Evolutionary conservation across 1,284 basidiomycete genomes (phyloP), one percentile per base, ranked within the genome.

Genomic region (Sanghuangporus sanghuang): DNA sequence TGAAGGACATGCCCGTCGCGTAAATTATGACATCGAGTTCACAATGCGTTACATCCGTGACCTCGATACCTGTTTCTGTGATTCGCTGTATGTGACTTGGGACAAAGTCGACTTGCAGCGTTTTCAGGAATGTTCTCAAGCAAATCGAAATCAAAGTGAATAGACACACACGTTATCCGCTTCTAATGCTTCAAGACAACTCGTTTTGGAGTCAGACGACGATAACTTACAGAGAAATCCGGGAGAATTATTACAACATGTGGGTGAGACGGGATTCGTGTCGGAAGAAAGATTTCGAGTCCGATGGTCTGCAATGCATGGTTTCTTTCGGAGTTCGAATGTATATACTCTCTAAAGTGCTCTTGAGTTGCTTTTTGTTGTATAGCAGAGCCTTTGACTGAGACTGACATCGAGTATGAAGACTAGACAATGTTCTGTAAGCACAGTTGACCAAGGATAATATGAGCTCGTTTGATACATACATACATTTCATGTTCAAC

Each of bases 111-210:
- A 85, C 82, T 83, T 85, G 58, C 58, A 61, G 7, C 1, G 49
- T 18, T 16, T 27, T 6, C 35, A 46, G 14, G 2, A 55, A 32
- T 32, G 21, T 32, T 36, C 14, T 18, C 14, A 11, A 3, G 2
- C 11, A 53, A 16, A 23, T 18, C 1, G n/a, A 23, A 53, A 53
- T 18, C 14, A 35, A 27, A 3, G 50, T 3, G 27, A 32, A 32
- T 32, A 32, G 3, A 32, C 7, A 68, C 75, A 53, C 60, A 85
- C 85, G 68, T 87, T 87, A 59, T 83, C 81, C 70, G 81, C 76
- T 65, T 81, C 82, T 8, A 88, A 71, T 0, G 86, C 82, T 68
- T 87, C 84, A 35, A 88, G 76, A 69, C 85, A 88, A 2, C 86
- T 85, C 32, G 85, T 0, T 85, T 86, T 2, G 86, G 85, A 0